Evolutionary conservation across 2,329 filamentous ascomycete species (phyloP), one percentile per base, ranked within the genome.

Genomic region (Emericellopsis cladophorae): DNA sequence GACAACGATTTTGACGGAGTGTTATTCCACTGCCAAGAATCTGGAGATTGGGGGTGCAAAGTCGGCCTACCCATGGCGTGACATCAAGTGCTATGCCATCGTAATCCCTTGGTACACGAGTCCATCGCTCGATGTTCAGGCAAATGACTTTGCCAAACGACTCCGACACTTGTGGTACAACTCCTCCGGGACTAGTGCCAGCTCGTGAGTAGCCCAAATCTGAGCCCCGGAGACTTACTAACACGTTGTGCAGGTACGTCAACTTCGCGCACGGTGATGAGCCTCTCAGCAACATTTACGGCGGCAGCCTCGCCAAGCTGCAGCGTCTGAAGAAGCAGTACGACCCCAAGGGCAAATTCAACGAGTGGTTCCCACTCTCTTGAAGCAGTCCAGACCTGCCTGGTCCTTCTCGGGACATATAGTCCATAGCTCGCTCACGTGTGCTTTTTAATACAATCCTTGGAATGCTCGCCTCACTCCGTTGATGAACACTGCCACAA

Each of bases 321-420:
- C 54, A 51, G 45, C 47, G 45, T 8, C 46, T 74, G 50, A 75
- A 74, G 61, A 45, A 51, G 22, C 61, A 62, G 46, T 73, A 69
- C 44, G 71, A 74, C 43, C 68, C 65, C 2, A 40, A 57, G 4
- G 53, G 58, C 21, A 57, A 51, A 40, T 72, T 70, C 43, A 63
- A 29, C 12, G 16, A 36, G 35, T 36, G 35, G 35, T 36, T 36
- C 35, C 35, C 35, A 22, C 35, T 36, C 12, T 36, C 35, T 22
- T 36, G 23, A 35, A 15, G n/a, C 9, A 3, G 14, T 8, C n/a
- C 8, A 15, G 9, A 35, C 7, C n/a, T 10, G 33, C 8, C n/a
- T 4, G 5, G 31, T 21, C 18, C 18, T 5, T 21, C 18, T 21
- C 18, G 5, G 18, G 18, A 21, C 4, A 21, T 5, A 21, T 21